These are phyloP conservation scores for Bipolaris zeicola DNA, from an alignment of 2,329 filamentous ascomycete genomes.

Conservation along the genomic window DNA sequence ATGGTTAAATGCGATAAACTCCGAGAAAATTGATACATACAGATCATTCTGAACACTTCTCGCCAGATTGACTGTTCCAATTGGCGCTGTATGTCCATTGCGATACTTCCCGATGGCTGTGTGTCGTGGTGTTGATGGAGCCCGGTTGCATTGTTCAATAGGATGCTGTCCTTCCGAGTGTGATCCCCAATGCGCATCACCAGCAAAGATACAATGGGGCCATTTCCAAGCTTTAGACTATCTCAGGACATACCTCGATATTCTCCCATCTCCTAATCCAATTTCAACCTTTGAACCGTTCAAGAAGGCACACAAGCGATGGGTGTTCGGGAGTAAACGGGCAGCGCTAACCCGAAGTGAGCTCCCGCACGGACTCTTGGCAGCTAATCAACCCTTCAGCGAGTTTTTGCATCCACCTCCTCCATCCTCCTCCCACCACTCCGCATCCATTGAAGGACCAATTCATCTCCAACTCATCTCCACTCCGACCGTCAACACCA, in stretches of 20 bases:
- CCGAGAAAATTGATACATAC: neutral
- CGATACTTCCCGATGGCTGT: neutral
- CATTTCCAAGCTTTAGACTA: no score
- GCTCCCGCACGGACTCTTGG: conserved; percentile 26
- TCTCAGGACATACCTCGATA: neutral
- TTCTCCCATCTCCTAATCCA: neutral
- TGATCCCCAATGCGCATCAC: neutral
- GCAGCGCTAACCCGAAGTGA: conserved; percentile 21
- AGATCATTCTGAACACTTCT: neutral
- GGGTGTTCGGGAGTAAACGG: conserved; percentile 20
- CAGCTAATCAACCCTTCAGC: conserved; percentile 28
- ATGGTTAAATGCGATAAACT: no score
- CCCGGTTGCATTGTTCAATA: neutral
- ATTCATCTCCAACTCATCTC: conserved; percentile 50
- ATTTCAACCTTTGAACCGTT: no score
- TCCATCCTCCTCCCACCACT: conserved; percentile 34
- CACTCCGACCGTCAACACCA: conserved; percentile 43
- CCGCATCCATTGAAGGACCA: conserved; percentile 44
- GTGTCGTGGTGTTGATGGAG: neutral
- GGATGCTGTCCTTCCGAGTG: neutral
- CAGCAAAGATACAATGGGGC: neutral
- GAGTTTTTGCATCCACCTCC: conserved; percentile 31
- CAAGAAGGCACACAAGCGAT: neutral
- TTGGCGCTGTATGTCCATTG: neutral
- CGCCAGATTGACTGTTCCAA: neutral